Percentiles rank a stretch among this genome's conserved stretches.
Evolutionary conservation across 768 basidiomycete genomes (phyloP).

Genomic region (Thelephora aurantiotincta): DNA sequence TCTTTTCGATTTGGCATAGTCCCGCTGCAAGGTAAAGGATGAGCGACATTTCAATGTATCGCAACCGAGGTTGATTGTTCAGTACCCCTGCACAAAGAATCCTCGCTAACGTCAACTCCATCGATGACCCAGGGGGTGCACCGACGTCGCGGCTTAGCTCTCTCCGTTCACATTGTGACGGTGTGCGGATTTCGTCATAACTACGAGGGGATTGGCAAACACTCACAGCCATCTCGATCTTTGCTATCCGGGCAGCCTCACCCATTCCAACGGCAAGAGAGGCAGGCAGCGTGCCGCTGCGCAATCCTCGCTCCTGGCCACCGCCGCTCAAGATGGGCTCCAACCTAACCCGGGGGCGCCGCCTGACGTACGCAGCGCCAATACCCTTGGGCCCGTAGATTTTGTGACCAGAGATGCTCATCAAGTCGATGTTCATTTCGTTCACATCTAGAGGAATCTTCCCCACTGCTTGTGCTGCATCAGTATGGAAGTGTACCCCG

Average conservation of each 20-base stretch:
- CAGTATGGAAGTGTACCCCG: constrained; percentile 91
- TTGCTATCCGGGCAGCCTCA: constrained; percentile 87
- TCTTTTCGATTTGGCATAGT: constrained; percentile 57
- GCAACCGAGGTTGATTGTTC: constrained; percentile 23
- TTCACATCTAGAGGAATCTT: constrained; percentile 91
- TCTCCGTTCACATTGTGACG: constrained; percentile 6
- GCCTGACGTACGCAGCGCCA: constrained; percentile 86
- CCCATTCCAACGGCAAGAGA: constrained; percentile 85
- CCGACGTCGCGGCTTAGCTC: constrained; percentile 13
- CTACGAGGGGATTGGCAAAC: constrained; percentile 3
- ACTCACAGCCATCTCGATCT: constrained; percentile 86
- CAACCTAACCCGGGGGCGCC: constrained; percentile 82
- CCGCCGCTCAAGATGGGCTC: constrained; percentile 94
- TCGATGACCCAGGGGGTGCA: constrained; percentile 25
- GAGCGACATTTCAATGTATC: constrained; percentile 15
- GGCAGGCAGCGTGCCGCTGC: constrained; percentile 90
- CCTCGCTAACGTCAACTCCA: constrained; percentile 42
- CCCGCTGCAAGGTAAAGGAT: constrained; percentile 35
- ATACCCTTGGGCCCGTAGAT: constrained; percentile 96
- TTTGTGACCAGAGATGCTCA: constrained; percentile 97
- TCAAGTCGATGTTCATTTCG: constrained; percentile 86
- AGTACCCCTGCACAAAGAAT: constrained; percentile 88
- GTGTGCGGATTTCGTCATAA: constrained; percentile 20
- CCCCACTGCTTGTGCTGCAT: constrained; percentile 90
- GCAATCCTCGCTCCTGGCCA: constrained; percentile 90